These are phyloP conservation scores for Erigeron canadensis DNA, from an alignment of 129 eudicot species.

Conservation along the genomic window DNA sequence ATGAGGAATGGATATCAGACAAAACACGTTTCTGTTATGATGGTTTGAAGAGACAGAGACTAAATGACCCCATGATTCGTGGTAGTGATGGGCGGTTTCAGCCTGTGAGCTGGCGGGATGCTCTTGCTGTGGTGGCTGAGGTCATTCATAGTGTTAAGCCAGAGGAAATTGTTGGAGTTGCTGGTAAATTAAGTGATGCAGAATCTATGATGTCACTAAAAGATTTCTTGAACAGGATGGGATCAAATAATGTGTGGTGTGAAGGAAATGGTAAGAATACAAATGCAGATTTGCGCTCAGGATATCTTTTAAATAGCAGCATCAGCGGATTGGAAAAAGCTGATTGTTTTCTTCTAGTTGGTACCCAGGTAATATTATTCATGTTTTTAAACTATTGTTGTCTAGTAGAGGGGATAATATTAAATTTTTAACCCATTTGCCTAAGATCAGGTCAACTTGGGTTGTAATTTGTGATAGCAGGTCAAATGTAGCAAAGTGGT, in stretches of 20 bases:
- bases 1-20: conserved; percentile 98
- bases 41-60: conserved; percentile 95
- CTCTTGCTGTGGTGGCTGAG: conserved; percentile 91
- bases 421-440: neutral
- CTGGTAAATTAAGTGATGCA: conserved; percentile 95
- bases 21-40: conserved; percentile 95
- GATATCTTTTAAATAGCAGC: conserved; percentile 75
- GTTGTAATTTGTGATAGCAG: neutral
- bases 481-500: neutral
- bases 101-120: conserved; percentile 91
- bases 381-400: neutral
- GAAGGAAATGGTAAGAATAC: conserved; percentile 81
- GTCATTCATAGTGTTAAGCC: conserved; percentile 74
- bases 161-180: conserved; percentile 90
- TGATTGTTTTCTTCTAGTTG: conserved; percentile 82
- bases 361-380: conserved; percentile 76
- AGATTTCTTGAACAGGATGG: conserved; percentile 86
- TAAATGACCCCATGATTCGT: conserved; percentile 97
- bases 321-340: conserved; percentile 89
- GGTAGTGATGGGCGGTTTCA: conserved; percentile 89
- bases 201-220: conserved; percentile 93
- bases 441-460: neutral
- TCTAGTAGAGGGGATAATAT: neutral
- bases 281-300: conserved; percentile 87
- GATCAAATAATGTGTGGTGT: conserved; percentile 86